Conservation (phyloP, 306 rosid genomes). For the Mimosa pudica region DNA sequence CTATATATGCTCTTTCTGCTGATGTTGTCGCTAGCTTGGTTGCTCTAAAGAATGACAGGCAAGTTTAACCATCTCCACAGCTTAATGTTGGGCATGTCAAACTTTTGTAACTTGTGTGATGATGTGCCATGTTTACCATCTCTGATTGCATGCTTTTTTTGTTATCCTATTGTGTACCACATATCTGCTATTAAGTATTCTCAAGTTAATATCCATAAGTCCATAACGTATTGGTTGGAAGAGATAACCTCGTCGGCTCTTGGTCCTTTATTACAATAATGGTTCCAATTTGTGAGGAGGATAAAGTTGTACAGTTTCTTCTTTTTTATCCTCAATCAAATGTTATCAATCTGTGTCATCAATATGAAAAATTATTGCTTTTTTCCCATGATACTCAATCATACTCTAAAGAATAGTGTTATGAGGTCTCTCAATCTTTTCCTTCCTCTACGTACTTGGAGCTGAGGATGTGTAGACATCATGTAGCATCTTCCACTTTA, state of each 20-base stretch:
- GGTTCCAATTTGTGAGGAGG: neutral
- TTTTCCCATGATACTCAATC: neutral
- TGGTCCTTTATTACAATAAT: neutral
- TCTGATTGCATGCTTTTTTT: neutral
- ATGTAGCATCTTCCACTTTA: neutral
- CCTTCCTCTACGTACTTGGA: neutral
- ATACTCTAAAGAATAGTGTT: neutral
- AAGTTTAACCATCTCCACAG: conserved; percentile 36
- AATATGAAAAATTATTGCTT: neutral
- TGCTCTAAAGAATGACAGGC: conserved; percentile 82
- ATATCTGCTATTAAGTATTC: neutral
- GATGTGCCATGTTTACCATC: neutral
- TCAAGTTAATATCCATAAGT: neutral
- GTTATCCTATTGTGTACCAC: neutral
- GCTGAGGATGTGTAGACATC: neutral
- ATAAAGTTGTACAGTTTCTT: neutral
- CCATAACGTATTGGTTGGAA: neutral
- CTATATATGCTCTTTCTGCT: conserved; percentile 88
- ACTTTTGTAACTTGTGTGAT: neutral
- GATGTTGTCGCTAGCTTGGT: conserved; percentile 94
- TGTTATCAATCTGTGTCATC: neutral
- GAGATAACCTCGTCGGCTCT: neutral
- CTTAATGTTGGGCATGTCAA: neutral
- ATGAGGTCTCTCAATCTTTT: neutral
- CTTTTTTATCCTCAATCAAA: neutral